Conservation (phyloP, 345 rosid genomes). For the thale cress (Arabidopsis thaliana) region TAIR10.1 NC_003070.9:22965001-22965500, state of each 20-base stretch:
- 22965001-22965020: no score
- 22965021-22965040: no score
- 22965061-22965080: conserved; percentile 10
- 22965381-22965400: conserved; percentile 18
- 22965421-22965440: conserved; percentile 11
- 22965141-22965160: conserved; percentile 65
- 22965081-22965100: conserved; percentile 2
- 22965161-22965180: conserved; percentile 85
- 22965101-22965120: background rate
- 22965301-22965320: conserved; percentile 54
- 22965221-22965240: conserved; percentile 68
- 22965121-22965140: conserved; percentile 53
- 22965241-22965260: conserved; percentile 18
- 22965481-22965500: conserved; percentile 66
- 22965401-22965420: conserved; percentile 14
- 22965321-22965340: conserved; percentile 89
- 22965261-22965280: conserved; percentile 21
- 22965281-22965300: conserved; percentile 11
- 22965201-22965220: conserved; percentile 74
- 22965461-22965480: conserved; percentile 72
- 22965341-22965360: conserved; percentile 84
- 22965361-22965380: conserved; percentile 82
- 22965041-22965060: background rate
- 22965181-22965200: conserved; percentile 81
- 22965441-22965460: conserved; percentile 10